These are phyloP conservation scores for Auriscalpium orientale DNA, from an alignment of 768 basidiomycete species.

Conservation along the genomic window DNA sequence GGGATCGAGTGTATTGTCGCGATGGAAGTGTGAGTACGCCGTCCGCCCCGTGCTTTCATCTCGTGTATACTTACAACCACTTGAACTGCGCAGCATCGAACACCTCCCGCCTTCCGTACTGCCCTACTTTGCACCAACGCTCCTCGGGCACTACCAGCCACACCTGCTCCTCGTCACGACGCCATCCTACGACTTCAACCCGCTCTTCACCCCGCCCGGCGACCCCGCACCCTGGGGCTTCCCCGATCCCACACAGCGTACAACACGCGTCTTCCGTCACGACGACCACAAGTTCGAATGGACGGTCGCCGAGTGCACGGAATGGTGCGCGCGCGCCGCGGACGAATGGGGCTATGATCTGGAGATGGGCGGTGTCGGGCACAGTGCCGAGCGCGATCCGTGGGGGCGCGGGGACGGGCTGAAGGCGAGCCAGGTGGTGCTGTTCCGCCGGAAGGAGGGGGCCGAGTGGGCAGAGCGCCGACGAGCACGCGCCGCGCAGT, in stretches of 20 bases:
- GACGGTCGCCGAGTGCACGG: conserved; percentile 65
- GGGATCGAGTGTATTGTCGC: conserved; percentile 65
- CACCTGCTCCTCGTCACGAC: conserved; percentile 72
- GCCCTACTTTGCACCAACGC: conserved; percentile 53
- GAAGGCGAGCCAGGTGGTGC: conserved; percentile 61
- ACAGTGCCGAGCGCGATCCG: conserved; percentile 49
- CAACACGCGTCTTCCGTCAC: conserved; percentile 70
- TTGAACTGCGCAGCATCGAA: conserved; percentile 55
- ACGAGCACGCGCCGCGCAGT: conserved; percentile 18
- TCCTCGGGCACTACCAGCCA: conserved; percentile 77
- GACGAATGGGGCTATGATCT: conserved; percentile 69
- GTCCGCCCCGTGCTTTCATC: not conserved
- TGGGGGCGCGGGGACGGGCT: conserved; percentile 68
- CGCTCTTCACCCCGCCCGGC: conserved; percentile 56
- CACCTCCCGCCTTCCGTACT: conserved; percentile 60
- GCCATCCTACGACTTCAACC: conserved; percentile 79
- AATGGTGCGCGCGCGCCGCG: conserved; percentile 52
- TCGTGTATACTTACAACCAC: not conserved
- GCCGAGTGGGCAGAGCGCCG: conserved; percentile 19
- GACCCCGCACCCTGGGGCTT: conserved; percentile 36
- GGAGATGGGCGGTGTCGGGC: conserved; percentile 51
- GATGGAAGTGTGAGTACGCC: conserved; percentile 65
- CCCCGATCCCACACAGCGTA: conserved; percentile 70
- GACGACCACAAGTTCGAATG: conserved; percentile 87
- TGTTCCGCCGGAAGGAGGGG: conserved; percentile 46